Percentiles rank a stretch among this genome's conserved stretches.
Evolutionary conservation across 2,329 filamentous ascomycete species (phyloP).

Genomic region (Drechslerella dactyloides): DNA sequence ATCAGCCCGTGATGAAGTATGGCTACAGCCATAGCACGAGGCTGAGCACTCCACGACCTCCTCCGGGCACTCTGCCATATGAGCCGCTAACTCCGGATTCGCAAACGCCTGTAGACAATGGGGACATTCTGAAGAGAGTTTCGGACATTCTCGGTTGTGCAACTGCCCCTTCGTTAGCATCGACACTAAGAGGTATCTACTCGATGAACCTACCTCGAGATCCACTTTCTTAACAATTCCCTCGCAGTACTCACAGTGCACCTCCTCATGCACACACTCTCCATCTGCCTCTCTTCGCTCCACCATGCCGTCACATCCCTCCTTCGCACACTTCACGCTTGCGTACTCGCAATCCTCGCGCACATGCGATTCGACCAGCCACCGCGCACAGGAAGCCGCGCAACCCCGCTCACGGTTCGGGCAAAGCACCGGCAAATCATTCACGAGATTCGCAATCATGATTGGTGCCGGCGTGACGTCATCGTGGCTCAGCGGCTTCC

Average conservation of each 20-base stretch:
- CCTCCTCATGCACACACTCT: constrained; percentile 65
- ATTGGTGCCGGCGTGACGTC: constrained; percentile 57
- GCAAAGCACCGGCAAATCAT: constrained; percentile 67
- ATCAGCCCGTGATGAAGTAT: constrained; percentile 50
- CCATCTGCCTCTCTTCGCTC: constrained; percentile 62
- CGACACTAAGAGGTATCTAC: no score
- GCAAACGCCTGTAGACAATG: constrained; percentile 61
- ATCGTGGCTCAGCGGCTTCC: constrained; percentile 53
- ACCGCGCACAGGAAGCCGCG: constrained; percentile 62
- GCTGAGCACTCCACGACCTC: constrained; percentile 53
- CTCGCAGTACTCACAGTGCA: constrained; percentile 65
- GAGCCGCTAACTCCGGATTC: constrained; percentile 51
- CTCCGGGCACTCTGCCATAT: constrained; percentile 51
- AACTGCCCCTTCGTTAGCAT: constrained; percentile 54
- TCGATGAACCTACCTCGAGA: constrained; percentile 56
- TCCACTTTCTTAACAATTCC: constrained; percentile 62
- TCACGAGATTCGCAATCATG: constrained; percentile 68
- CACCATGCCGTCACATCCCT: constrained; percentile 63
- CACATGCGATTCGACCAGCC: constrained; percentile 66
- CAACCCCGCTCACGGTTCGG: constrained; percentile 65
- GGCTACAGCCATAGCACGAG: constrained; percentile 52
- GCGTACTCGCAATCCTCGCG: constrained; percentile 66
- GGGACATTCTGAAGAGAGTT: constrained; percentile 62
- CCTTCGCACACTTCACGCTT: constrained; percentile 65
- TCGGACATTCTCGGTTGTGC: constrained; percentile 60